These are phyloP conservation scores for Aureobasidium uvarum DNA, from an alignment of 2,329 filamentous ascomycete genomes.

Conservation along the genomic window DNA sequence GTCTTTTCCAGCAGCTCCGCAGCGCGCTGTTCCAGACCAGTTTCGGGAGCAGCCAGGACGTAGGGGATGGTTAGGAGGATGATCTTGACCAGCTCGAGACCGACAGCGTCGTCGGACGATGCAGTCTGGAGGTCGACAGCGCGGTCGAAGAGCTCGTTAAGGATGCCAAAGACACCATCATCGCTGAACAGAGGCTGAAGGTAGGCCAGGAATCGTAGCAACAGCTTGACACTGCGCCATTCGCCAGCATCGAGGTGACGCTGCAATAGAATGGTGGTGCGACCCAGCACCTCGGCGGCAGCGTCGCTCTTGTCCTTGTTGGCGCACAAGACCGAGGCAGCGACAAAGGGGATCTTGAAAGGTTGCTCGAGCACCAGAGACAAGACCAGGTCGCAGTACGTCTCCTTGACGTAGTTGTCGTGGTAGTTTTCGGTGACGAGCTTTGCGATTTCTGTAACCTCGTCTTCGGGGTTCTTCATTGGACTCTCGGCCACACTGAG, in stretches of 20 bases:
- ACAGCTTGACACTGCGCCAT: slow-evolving; percentile 89
- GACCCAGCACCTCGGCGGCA: slow-evolving; percentile 66
- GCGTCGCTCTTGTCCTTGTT: slow-evolving; percentile 78
- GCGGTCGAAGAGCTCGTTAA: slow-evolving; percentile 86
- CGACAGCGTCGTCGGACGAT: slow-evolving; percentile 80
- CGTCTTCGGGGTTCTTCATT: slow-evolving; percentile 73
- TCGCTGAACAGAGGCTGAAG: slow-evolving; percentile 76
- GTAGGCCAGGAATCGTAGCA: slow-evolving; percentile 85
- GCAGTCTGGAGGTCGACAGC: slow-evolving; percentile 93
- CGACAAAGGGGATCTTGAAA: slow-evolving; percentile 94
- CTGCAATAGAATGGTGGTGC: slow-evolving; percentile 62
- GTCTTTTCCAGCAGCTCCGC: slow-evolving; percentile 85
- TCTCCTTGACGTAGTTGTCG: slow-evolving; percentile 71
- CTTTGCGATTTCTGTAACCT: slow-evolving; percentile 71
- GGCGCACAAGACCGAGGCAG: slow-evolving; percentile 74
- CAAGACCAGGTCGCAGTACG: slow-evolving; percentile 69
- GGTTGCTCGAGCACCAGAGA: slow-evolving; percentile 88
- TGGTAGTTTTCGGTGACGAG: slow-evolving; percentile 79
- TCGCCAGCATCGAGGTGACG: slow-evolving; percentile 67
- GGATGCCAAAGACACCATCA: slow-evolving; percentile 77
- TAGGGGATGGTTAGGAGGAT: slow-evolving; percentile 95
- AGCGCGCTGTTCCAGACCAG: slow-evolving; percentile 69
- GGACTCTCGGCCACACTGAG: slow-evolving; percentile 75
- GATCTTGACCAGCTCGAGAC: slow-evolving; percentile 89
- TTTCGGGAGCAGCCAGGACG: slow-evolving; percentile 66